Percentiles rank a stretch among this genome's conserved stretches.
These are phyloP conservation scores for Fusarium praegraminearum DNA, from an alignment of 2,329 filamentous ascomycete species.

Conservation along the genomic window DNA sequence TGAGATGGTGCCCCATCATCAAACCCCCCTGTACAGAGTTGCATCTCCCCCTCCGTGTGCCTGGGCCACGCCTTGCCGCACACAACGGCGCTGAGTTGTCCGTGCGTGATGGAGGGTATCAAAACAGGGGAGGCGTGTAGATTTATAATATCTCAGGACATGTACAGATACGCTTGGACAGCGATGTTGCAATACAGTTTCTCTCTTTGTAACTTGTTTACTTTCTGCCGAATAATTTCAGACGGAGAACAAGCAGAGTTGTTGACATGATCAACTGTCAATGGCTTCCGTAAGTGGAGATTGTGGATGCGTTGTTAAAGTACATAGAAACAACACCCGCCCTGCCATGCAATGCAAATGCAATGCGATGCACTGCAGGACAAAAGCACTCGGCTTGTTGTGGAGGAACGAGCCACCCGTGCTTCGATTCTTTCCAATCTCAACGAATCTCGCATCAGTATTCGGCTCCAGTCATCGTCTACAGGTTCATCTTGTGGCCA, in stretches of 20 bases:
- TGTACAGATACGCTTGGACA: slow-evolving; percentile 42
- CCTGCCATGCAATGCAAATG: slow-evolving; percentile 42
- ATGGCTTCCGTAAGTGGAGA: slow-evolving; percentile 25
- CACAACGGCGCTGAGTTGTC: slow-evolving; percentile 49
- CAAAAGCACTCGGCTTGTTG: slow-evolving; percentile 29
- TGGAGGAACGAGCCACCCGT: slow-evolving; percentile 27
- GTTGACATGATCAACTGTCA: slow-evolving; percentile 8
- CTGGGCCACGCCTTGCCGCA: slow-evolving; percentile 43
- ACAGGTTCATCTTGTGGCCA: slow-evolving; percentile 33
- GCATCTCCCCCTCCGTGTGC: slow-evolving; percentile 40
- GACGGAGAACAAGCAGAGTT: neutral
- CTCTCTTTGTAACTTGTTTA: slow-evolving; percentile 18
- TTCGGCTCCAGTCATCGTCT: slow-evolving; percentile 23
- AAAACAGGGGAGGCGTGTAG: slow-evolving; percentile 35
- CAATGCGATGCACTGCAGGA: slow-evolving; percentile 34
- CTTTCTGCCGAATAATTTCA: slow-evolving; percentile 13
- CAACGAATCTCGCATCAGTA: slow-evolving; percentile 39
- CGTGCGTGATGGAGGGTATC: slow-evolving; percentile 50
- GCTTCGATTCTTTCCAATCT: slow-evolving; percentile 25
- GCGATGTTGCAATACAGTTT: slow-evolving; percentile 24
- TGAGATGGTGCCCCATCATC: slow-evolving; percentile 60
- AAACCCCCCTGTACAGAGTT: slow-evolving; percentile 42
- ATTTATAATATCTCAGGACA: slow-evolving; percentile 16
- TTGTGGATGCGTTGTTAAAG: slow-evolving; percentile 30
- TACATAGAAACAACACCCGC: slow-evolving; percentile 26